These are phyloP conservation scores for Hirschfeldia incana DNA, from an alignment of 345 rosid genomes.

Conservation along the genomic window DNA sequence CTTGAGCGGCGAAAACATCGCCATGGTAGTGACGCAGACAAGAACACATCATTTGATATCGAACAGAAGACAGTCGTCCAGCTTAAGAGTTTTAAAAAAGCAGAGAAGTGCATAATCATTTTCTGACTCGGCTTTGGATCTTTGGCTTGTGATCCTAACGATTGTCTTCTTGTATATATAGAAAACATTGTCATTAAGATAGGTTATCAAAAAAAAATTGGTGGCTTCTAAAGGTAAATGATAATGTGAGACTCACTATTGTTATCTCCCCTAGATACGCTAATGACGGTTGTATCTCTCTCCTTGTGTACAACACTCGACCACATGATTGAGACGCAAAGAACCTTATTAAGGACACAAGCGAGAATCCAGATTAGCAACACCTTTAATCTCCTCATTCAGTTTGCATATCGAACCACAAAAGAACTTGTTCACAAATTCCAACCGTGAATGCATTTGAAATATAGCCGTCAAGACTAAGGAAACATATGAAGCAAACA, in stretches of 20 bases:
- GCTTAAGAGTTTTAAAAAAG: too few relatives aligned
- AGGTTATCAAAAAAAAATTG: too few relatives aligned
- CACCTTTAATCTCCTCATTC: neutral
- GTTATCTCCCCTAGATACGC: too few relatives aligned
- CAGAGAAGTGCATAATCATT: neutral
- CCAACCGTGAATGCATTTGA: neutral
- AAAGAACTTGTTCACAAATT: neutral
- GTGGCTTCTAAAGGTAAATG: too few relatives aligned
- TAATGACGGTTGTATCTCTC: neutral
- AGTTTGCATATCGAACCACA: too few relatives aligned
- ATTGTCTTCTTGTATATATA: too few relatives aligned
- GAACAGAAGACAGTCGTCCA: too few relatives aligned
- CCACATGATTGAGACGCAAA: neutral
- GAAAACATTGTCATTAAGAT: too few relatives aligned
- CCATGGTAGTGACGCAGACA: too few relatives aligned
- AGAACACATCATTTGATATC: too few relatives aligned
- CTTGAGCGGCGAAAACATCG: too few relatives aligned
- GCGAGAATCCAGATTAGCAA: neutral
- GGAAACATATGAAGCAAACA: neutral
- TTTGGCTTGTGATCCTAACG: neutral
- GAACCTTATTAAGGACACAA: neutral
- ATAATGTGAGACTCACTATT: too few relatives aligned
- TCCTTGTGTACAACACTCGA: neutral
- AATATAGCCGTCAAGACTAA: neutral
- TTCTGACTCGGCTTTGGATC: neutral